A percentile compares a stretch with the other conserved stretches of the same genome.
Conservation (phyloP, 345 rosid species). For the Zanthoxylum bungeanum region DNA sequence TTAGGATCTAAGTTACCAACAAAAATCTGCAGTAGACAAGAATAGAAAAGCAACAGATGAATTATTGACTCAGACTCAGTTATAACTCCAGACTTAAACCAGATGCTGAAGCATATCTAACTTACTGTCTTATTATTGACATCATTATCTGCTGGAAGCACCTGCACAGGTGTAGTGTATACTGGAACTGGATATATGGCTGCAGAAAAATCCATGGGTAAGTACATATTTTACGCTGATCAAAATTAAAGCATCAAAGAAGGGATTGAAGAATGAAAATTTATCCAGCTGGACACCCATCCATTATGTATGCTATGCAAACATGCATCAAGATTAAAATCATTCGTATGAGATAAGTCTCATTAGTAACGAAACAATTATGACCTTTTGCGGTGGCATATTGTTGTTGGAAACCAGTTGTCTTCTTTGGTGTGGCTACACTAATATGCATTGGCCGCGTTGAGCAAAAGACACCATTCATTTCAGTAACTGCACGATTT, state of each 20-base stretch:
- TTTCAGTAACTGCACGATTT: conserved; percentile 87
- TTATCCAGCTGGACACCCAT: not conserved
- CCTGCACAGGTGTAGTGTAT: conserved; percentile 56
- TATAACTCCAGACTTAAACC: not conserved
- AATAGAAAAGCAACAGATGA: conserved; percentile 18
- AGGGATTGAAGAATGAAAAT: not conserved
- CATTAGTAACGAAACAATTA: not conserved
- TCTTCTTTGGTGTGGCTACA: conserved; percentile 83
- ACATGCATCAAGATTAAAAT: not conserved
- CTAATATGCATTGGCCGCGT: conserved; percentile 94
- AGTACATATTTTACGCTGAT: conserved; percentile 1
- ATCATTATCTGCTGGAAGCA: conserved; percentile 67
- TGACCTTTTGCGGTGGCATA: conserved; percentile 62
- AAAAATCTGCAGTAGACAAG: conserved; percentile 54
- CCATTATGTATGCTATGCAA: not conserved
- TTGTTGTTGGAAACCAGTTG: conserved; percentile 60
- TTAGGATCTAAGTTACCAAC: conserved; percentile 80
- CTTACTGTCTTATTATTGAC: conserved; percentile 81
- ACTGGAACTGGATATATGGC: conserved; percentile 64
- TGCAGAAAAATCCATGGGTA: conserved; percentile 29
- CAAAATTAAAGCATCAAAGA: conserved; percentile 4
- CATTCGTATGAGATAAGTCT: not conserved
- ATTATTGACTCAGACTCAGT: not conserved
- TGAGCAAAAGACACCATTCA: conserved; percentile 93
- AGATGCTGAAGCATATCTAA: conserved; percentile 9